phyloP scores from a whole-genome alignment of 306 rosid species.

The Lathyrus sativus region DNA sequence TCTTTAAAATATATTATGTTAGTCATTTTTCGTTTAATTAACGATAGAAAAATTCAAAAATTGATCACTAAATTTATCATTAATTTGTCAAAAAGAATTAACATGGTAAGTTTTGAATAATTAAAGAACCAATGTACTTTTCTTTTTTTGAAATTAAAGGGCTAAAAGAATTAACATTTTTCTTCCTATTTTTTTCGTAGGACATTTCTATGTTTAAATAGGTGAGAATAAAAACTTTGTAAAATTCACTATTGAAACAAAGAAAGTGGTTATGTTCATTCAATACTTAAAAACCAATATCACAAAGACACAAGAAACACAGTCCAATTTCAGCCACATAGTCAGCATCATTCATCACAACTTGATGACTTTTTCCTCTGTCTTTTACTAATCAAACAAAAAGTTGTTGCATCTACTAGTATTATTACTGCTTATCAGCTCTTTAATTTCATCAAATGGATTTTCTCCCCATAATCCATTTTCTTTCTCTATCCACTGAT shows the following conservation, averaged over 20 bases:
- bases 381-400: conserved; percentile 67
- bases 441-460: conserved; percentile 69
- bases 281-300: conserved; percentile 2
- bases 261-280: conserved; percentile 10
- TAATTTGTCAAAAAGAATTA: too few relatives aligned
- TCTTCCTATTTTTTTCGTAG: background rate
- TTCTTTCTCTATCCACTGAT: too few relatives aligned
- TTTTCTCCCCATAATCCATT: conserved; percentile 53
- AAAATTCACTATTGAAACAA: conserved; percentile 14
- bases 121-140: too few relatives aligned
- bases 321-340: conserved; percentile 41
- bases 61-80: too few relatives aligned
- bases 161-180: too few relatives aligned
- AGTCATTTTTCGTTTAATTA: too few relatives aligned
- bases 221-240: conserved; percentile 6
- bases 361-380: conserved; percentile 53
- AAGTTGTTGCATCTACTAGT: conserved; percentile 48
- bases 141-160: too few relatives aligned
- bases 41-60: too few relatives aligned
- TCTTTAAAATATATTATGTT: too few relatives aligned
- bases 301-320: conserved; percentile 26
- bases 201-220: background rate
- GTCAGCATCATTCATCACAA: conserved; percentile 65
- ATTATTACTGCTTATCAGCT: conserved; percentile 52
- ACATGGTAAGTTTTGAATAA: too few relatives aligned